Evolutionary conservation across 305 asterid genomes (phyloP).

Genomic region (Fraxinus platypoda): DNA sequence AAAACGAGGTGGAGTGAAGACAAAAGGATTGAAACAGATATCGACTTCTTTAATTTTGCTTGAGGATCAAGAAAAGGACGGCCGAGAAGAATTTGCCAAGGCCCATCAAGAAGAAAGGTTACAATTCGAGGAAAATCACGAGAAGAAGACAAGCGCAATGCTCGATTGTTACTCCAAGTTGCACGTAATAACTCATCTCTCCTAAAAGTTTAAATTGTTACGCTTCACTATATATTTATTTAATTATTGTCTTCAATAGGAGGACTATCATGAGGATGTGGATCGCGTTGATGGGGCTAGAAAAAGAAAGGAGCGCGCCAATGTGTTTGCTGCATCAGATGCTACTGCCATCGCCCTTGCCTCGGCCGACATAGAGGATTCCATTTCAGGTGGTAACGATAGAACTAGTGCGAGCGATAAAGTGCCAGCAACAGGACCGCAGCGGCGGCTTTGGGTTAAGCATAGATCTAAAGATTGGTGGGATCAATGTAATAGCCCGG

Average conservation of each 20-base stretch:
- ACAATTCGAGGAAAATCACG: conserved; percentile 21
- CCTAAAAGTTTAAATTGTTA: background rate
- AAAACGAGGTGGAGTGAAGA: conserved; percentile 26
- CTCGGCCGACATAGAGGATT: conserved; percentile 6
- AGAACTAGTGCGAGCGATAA: conserved; percentile 19
- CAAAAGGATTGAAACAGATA: conserved; percentile 35
- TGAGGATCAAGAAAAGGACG: conserved; percentile 30
- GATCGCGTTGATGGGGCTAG: conserved; percentile 24
- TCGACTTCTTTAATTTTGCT: conserved; percentile 31
- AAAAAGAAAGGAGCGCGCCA: conserved; percentile 30
- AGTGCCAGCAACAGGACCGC: conserved; percentile 25
- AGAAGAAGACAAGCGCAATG: conserved; percentile 26
- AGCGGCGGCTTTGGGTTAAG: conserved; percentile 43
- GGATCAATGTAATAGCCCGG: conserved; percentile 39
- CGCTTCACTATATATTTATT: background rate
- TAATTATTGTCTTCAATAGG: background rate
- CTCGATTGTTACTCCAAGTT: conserved; percentile 20
- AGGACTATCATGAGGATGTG: conserved; percentile 19
- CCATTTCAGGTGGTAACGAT: conserved; percentile 14
- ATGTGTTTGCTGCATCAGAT: conserved; percentile 18
- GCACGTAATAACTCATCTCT: background rate
- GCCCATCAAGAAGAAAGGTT: conserved; percentile 25
- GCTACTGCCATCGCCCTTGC: conserved; percentile 5
- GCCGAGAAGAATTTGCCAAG: conserved; percentile 9
- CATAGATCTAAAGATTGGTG: conserved; percentile 43